Conservation (phyloP, 441 rosid species). For the Erodium texanum region DNA sequence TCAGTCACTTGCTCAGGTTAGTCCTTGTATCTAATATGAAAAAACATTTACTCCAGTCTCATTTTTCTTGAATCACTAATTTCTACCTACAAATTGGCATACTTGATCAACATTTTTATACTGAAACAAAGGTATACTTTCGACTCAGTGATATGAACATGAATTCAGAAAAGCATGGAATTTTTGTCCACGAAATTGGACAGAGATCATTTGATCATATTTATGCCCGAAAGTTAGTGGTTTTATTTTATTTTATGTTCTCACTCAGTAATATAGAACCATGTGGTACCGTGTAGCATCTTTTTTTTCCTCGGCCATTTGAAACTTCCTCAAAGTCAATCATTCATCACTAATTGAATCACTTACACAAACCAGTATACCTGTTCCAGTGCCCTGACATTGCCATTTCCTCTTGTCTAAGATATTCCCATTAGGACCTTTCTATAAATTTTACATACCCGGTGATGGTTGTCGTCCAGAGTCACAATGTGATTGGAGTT, state of each 20-base stretch:
- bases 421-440: neutral
- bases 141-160: neutral
- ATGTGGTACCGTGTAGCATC: too few species aligned
- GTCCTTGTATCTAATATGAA: neutral
- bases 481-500: neutral
- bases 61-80: neutral
- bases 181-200: neutral
- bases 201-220: neutral
- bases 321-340: neutral
- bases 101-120: neutral
- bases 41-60: too few species aligned
- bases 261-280: neutral
- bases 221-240: neutral
- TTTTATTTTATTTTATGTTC: neutral
- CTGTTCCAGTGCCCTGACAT: neutral
- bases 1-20: slow-evolving; percentile 88
- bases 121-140: neutral
- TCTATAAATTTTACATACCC: neutral
- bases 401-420: neutral
- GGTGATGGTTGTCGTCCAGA: neutral
- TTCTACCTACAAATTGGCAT: neutral
- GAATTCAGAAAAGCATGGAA: too few species aligned
- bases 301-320: neutral
- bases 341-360: neutral
- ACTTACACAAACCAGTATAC: neutral